phyloP scores from a whole-genome alignment of 1,284 basidiomycete species.

The Puccinia polysora region DNA sequence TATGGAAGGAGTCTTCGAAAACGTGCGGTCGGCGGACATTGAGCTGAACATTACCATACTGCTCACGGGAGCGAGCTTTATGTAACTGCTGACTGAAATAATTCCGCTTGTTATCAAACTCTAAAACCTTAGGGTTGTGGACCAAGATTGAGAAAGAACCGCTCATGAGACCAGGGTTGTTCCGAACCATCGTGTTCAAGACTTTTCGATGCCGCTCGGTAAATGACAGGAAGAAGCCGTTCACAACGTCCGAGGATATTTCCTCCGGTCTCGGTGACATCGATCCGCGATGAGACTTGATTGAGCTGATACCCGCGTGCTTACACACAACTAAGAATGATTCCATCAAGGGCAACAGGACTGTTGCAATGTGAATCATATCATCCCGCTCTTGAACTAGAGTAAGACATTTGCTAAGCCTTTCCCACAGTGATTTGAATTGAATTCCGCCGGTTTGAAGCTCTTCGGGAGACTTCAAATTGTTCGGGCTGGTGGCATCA shows the following conservation, averaged over 20 bases:
- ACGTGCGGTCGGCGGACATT: slow-evolving; percentile 89
- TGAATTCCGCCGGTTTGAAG: slow-evolving; percentile 65
- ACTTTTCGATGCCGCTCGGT: slow-evolving; percentile 92
- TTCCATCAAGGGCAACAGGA: slow-evolving; percentile 84
- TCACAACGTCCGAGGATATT: slow-evolving; percentile 64
- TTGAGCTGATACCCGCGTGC: slow-evolving; percentile 61
- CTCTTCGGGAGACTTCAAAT: slow-evolving; percentile 53
- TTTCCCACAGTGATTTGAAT: slow-evolving; percentile 79
- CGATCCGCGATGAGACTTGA: slow-evolving; percentile 55
- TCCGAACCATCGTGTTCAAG: slow-evolving; percentile 93
- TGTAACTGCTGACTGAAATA: slow-evolving; percentile 97
- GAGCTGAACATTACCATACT: slow-evolving; percentile 77
- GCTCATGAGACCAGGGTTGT: slow-evolving; percentile 95
- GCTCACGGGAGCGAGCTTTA: slow-evolving; percentile 71
- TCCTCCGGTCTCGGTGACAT: slow-evolving; percentile 60
- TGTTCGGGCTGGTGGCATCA: slow-evolving; percentile 47
- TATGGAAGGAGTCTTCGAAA: slow-evolving; percentile 94
- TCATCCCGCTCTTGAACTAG: slow-evolving; percentile 73
- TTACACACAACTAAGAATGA: slow-evolving; percentile 98
- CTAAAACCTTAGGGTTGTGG: slow-evolving; percentile 90
- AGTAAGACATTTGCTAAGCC: slow-evolving; percentile 75
- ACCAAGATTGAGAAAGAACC: slow-evolving; percentile 95
- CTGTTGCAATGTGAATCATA: slow-evolving; percentile 79
- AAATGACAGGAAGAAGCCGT: slow-evolving; percentile 84
- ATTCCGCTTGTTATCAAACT: slow-evolving; percentile 99